These are phyloP conservation scores for Pythium myriotylum DNA, from an alignment of 352 stramenopile genomes.

Conservation along the genomic window DNA sequence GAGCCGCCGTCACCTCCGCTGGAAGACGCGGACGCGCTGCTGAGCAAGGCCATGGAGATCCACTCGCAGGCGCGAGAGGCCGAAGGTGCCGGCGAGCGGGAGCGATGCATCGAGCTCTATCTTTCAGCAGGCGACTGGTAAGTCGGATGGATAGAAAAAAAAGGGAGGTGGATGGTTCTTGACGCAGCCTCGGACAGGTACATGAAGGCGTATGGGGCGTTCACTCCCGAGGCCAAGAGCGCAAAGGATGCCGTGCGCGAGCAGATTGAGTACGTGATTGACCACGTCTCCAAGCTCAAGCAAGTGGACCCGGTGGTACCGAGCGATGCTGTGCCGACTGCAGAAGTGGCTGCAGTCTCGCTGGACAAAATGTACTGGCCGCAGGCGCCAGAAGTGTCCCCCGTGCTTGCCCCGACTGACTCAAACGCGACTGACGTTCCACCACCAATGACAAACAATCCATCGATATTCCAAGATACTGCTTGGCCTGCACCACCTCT, in stretches of 20 bases:
- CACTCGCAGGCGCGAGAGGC: slow-evolving; percentile 14
- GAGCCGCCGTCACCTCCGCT: neutral
- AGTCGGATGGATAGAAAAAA: neutral
- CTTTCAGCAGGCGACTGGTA: slow-evolving; percentile 47
- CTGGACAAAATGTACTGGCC: slow-evolving; percentile 20
- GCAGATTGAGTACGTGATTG: slow-evolving; percentile 80
- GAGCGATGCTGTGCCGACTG: neutral
- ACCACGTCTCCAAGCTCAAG: slow-evolving; percentile 65
- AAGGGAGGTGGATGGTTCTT: too few species aligned
- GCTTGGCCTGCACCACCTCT: slow-evolving; percentile 25
- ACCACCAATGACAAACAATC: neutral
- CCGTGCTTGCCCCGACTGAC: neutral
- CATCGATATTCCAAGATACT: neutral
- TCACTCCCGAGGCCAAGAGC: slow-evolving; percentile 32
- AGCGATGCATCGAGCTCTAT: slow-evolving; percentile 46
- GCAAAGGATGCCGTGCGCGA: slow-evolving; percentile 48
- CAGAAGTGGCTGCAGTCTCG: neutral
- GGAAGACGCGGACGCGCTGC: slow-evolving; percentile 11
- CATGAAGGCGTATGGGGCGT: slow-evolving; percentile 63
- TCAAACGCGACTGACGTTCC: neutral
- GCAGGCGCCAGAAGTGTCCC: slow-evolving; percentile 5
- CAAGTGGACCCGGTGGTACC: neutral
- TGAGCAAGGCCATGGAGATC: slow-evolving; percentile 26
- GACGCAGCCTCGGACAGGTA: slow-evolving; percentile 30
- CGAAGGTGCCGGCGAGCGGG: slow-evolving; percentile 15